phyloP scores from a whole-genome alignment of 2,329 filamentous ascomycete genomes.

The Fusarium albidum region DNA sequence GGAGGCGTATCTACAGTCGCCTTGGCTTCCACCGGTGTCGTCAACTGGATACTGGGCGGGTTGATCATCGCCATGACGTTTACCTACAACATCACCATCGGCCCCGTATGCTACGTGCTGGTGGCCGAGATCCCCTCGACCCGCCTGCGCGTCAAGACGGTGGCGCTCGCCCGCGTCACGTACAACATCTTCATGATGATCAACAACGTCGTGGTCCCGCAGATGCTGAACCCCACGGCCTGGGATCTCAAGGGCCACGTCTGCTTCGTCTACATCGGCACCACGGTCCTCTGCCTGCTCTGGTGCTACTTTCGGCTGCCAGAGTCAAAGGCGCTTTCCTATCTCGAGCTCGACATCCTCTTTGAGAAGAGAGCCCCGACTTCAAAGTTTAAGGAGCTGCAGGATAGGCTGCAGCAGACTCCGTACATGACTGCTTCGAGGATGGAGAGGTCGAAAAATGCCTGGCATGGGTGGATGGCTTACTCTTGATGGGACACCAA shows the following conservation, averaged over 20 bases:
- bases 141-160: slow-evolving; percentile 50
- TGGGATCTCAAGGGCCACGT: slow-evolving; percentile 40
- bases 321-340: slow-evolving; percentile 40
- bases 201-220: slow-evolving; percentile 40
- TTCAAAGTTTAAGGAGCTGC: slow-evolving; percentile 43
- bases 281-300: slow-evolving; percentile 30
- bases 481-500: slow-evolving; percentile 27
- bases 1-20: slow-evolving; percentile 50
- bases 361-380: slow-evolving; percentile 41
- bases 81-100: slow-evolving; percentile 43
- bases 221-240: slow-evolving; percentile 40
- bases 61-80: slow-evolving; percentile 53
- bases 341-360: slow-evolving; percentile 40
- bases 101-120: slow-evolving; percentile 45
- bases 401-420: slow-evolving; percentile 31
- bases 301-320: slow-evolving; percentile 42
- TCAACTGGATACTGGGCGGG: slow-evolving; percentile 46
- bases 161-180: slow-evolving; percentile 47
- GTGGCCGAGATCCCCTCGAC: slow-evolving; percentile 50
- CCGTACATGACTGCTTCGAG: slow-evolving; percentile 31
- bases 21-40: slow-evolving; percentile 38
- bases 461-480: slow-evolving; percentile 38
- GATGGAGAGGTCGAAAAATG: slow-evolving; percentile 30
- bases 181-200: slow-evolving; percentile 37
- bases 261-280: slow-evolving; percentile 36